These are phyloP conservation scores for Aspergillus oerlinghausenensis DNA, from an alignment of 2,329 filamentous ascomycete species.

Conservation along the genomic window DNA sequence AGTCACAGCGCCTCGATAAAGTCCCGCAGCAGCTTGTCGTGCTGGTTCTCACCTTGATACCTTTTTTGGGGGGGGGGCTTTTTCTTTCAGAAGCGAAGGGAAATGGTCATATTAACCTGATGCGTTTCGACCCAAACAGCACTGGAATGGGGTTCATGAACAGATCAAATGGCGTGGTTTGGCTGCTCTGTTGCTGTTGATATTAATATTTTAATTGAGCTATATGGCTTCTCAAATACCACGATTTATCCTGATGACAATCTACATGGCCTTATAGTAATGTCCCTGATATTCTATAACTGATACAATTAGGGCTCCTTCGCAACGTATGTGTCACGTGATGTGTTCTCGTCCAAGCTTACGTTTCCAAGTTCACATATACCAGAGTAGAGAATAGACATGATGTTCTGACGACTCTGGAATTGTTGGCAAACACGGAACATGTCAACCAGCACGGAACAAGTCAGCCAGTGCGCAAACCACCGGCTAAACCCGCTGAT, in stretches of 20 bases:
- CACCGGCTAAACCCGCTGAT: background rate
- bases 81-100: conserved; percentile 1
- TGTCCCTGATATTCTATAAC: background rate
- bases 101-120: conserved; percentile 1
- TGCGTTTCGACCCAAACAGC: conserved; percentile 8
- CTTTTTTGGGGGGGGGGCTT: background rate
- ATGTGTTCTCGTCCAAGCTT: background rate
- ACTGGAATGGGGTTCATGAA: conserved; percentile 13
- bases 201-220: conserved; percentile 15
- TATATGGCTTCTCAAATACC: background rate
- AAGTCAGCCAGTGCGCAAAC: background rate
- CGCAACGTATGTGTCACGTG: background rate
- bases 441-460: background rate
- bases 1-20: conserved; percentile 22
- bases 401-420: background rate
- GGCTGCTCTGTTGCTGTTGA: conserved; percentile 5
- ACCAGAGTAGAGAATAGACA: background rate
- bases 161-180: conserved; percentile 1
- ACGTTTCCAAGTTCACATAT: background rate
- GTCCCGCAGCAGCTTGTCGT: conserved; percentile 6
- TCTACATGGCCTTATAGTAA: background rate
- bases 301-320: background rate
- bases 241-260: background rate
- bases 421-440: background rate
- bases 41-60: conserved; percentile 3